Evolutionary conservation across 345 rosid species (phyloP), one percentile per base, ranked within the genome.

Genomic region (Geranium brycei): DNA sequence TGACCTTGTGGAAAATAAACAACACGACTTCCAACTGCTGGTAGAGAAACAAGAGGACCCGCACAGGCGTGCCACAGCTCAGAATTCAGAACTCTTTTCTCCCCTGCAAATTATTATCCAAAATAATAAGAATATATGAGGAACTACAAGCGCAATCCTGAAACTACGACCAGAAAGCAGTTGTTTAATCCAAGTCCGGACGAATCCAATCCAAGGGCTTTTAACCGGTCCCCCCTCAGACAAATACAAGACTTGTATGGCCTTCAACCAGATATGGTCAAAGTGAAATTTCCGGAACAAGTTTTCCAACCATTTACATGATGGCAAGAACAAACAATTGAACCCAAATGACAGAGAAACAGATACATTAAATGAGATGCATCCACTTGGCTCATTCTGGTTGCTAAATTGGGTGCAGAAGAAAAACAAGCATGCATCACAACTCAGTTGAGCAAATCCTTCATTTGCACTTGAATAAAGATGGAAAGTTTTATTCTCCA

Each of bases 21-120:
- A 68, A 88, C 99, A 70, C 99, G 87, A 82, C 96, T 88, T 68
- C 99, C 97, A 57, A 84, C 74, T 53, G 86, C 88, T 65, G 99
- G 97, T 41, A 95, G 74, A 17, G 97, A 88, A 64, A 95, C 99
- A 71, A 95, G 91, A 75, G 99, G 99, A 67, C 99, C 99, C 57
- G 99, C 99, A 79, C 99, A 95, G 53, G 97, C 99, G 73, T 95
- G 99, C 99, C 99, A 95, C 19, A 95, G 93, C 75, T 95, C 99
- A 58, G 97, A 85, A 79, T 95, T 91, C 69, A 95, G 77, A 64
- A 87, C 95, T 76, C 89, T 84, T 71, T 71, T 88, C 76, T 95
- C 97, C 63, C 88, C 99, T 82, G 86, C 69, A 80, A 77, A 55
- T 58, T 63, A 66, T 68, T 68, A 66, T 69, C 31, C 23, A 61